A percentile compares a stretch with the other conserved stretches of the same genome.
These are phyloP conservation scores for Neurospora pannonica DNA, from an alignment of 495 filamentous ascomycete genomes.

Conservation along the genomic window DNA sequence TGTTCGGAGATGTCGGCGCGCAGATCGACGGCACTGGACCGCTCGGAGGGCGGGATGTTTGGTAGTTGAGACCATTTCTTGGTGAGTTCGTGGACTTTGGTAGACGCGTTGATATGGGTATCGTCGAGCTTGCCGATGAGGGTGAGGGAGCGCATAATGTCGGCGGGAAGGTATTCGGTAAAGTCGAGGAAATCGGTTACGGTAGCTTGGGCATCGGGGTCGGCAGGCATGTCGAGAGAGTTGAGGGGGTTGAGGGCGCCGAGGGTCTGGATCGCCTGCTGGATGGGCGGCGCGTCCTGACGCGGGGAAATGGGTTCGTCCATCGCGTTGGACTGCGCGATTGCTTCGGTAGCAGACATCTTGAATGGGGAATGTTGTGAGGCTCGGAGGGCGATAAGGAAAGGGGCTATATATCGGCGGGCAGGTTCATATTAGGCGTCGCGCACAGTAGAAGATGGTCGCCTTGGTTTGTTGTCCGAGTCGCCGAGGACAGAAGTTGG, in stretches of 20 bases:
- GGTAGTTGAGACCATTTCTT: conserved; percentile 66
- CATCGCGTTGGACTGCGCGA: conserved; percentile 13
- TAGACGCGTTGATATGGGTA: conserved; percentile 54
- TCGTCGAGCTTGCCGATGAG: conserved; percentile 77
- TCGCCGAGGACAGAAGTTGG: background rate
- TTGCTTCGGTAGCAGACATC: conserved; percentile 10
- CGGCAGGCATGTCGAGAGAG: conserved; percentile 38
- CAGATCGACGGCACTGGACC: conserved; percentile 40
- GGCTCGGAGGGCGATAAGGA: background rate
- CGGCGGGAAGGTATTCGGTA: conserved; percentile 92
- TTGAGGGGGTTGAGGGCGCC: conserved; percentile 23
- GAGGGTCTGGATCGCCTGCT: conserved; percentile 22
- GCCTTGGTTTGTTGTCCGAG: background rate
- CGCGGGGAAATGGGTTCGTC: conserved; percentile 31
- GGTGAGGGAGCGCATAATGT: conserved; percentile 81
- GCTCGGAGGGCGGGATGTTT: conserved; percentile 41
- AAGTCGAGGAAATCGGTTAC: conserved; percentile 93
- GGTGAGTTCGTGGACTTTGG: conserved; percentile 62
- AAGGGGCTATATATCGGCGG: background rate
- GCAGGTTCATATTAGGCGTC: background rate
- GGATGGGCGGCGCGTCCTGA: conserved; percentile 23
- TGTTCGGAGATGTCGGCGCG: conserved; percentile 68
- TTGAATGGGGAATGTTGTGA: background rate
- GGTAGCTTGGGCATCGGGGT: conserved; percentile 90
- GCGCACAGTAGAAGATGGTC: background rate